Conservation (phyloP, 768 basidiomycete genomes). For the Punctularia strigosozonata region DNA sequence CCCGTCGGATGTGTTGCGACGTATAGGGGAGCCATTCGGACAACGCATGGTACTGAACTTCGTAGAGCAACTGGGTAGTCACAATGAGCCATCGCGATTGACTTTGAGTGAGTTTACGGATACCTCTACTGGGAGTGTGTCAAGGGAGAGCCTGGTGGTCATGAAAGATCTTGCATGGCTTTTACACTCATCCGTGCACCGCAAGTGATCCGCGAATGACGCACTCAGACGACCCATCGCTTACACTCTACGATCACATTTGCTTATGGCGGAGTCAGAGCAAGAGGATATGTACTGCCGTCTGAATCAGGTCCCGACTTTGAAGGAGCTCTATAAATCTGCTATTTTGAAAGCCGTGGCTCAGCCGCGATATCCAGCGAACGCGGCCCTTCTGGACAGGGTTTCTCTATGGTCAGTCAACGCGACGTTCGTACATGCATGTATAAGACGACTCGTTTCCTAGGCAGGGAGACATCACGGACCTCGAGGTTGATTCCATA, state of each 20-base stretch:
- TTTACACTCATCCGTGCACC: no score
- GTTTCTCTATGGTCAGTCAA: conserved; percentile 57
- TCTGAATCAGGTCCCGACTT: conserved; percentile 41
- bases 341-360: conserved; percentile 25
- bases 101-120: no score
- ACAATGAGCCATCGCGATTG: no score
- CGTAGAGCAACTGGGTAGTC: conserved; percentile 80
- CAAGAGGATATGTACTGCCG: no score
- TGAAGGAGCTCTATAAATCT: conserved; percentile 39
- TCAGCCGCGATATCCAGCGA: conserved; percentile 23
- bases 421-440: conserved; percentile 2
- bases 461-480: conserved; percentile 75
- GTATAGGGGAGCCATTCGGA: conserved; percentile 52
- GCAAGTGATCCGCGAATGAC: no score
- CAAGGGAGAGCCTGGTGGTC: no score
- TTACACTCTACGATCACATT: no score
- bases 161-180: no score
- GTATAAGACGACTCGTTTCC: not conserved
- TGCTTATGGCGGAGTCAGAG: no score
- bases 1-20: conserved; percentile 37
- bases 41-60: conserved; percentile 61
- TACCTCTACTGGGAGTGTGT: no score
- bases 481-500: conserved; percentile 56
- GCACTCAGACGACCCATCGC: no score
- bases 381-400: conserved; percentile 32